Percentiles rank a stretch among this genome's conserved stretches.
Conservation (phyloP, 23 red algal species). For the Gracilaria domingensis region DNA sequence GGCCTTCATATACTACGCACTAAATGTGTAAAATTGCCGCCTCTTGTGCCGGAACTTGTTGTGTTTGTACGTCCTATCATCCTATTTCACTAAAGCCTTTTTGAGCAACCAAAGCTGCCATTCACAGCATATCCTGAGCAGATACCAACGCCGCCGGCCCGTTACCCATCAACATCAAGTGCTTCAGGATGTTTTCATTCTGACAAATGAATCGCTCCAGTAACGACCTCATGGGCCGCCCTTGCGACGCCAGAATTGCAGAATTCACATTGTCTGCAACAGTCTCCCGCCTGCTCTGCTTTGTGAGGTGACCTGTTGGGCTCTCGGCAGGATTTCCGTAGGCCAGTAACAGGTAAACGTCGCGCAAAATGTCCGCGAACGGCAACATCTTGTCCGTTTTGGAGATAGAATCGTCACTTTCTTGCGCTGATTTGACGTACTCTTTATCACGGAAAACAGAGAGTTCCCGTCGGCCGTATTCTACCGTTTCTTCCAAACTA, state of each 20-base stretch:
- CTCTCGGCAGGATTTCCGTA: conserved; percentile 76
- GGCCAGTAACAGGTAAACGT: conserved; percentile 77
- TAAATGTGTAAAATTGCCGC: background rate
- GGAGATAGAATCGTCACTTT: conserved; percentile 15
- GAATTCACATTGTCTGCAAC: conserved; percentile 83
- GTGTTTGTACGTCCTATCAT: conserved; percentile 22
- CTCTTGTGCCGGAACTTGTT: background rate
- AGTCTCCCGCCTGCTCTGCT: conserved; percentile 65
- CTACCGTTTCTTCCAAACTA: conserved; percentile 67
- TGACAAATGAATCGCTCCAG: conserved; percentile 78
- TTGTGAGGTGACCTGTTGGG: conserved; percentile 67
- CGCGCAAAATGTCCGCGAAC: conserved; percentile 67
- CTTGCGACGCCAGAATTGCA: conserved; percentile 78
- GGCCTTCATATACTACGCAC: background rate
- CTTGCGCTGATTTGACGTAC: conserved; percentile 58
- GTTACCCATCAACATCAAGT: conserved; percentile 63
- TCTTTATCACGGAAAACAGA: conserved; percentile 63
- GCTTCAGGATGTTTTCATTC: conserved; percentile 48
- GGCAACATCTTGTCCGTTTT: conserved; percentile 19
- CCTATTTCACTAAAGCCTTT: background rate
- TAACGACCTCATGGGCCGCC: conserved; percentile 56
- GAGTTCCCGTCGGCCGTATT: conserved; percentile 62
- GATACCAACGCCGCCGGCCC: conserved; percentile 61
- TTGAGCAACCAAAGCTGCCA: background rate
- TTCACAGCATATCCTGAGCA: conserved; percentile 62